These are phyloP conservation scores for Periglandula ipomoeae DNA, from an alignment of 2,329 filamentous ascomycete genomes.

Conservation along the genomic window DNA sequence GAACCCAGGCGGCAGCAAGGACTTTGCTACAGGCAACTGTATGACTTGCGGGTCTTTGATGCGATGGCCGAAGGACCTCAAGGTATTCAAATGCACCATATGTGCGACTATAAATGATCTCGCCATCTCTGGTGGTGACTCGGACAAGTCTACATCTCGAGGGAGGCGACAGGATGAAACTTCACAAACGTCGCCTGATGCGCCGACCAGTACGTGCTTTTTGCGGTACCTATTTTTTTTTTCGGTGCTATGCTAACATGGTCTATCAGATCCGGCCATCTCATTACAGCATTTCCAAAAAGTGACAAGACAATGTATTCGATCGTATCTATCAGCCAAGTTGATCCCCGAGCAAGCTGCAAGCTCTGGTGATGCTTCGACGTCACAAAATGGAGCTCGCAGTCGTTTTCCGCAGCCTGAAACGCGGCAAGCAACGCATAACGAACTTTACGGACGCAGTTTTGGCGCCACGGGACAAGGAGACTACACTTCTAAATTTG, in stretches of 20 bases:
- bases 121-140: constrained; percentile 16
- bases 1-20: constrained; percentile 33
- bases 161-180: constrained; percentile 5
- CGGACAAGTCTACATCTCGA: constrained; percentile 1
- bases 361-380: neutral
- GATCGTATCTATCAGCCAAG: constrained; percentile 20
- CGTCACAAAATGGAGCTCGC: neutral
- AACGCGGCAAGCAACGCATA: neutral
- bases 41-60: constrained; percentile 80
- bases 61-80: constrained; percentile 65
- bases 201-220: constrained; percentile 3
- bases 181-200: neutral
- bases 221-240: neutral
- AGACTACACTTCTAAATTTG: constrained; percentile 13
- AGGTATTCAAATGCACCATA: constrained; percentile 71
- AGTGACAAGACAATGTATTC: constrained; percentile 24
- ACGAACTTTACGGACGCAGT: neutral
- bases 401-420: neutral
- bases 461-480: neutral
- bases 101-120: constrained; percentile 83
- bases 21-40: constrained; percentile 63
- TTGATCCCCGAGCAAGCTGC: constrained; percentile 10
- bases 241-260: neutral
- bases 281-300: constrained; percentile 25
- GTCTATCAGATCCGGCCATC: constrained; percentile 19